Conservation (phyloP, 2,329 filamentous ascomycete genomes). For the Phoma sp. region DNA sequence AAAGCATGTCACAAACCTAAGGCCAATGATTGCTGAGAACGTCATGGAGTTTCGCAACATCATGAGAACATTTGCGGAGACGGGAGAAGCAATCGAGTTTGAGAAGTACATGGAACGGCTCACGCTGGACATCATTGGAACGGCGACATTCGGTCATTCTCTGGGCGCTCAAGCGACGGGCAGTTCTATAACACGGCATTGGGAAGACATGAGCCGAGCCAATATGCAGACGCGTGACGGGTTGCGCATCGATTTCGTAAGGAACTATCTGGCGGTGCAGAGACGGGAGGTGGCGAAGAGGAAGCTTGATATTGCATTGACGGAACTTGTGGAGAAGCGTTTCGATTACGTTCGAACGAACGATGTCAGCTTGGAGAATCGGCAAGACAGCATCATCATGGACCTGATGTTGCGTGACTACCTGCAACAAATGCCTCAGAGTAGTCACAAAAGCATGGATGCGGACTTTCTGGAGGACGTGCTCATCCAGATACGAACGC, state of each 20-base stretch:
- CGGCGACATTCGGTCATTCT: constrained; percentile 33
- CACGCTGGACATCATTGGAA: constrained; percentile 40
- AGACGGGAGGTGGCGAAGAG: constrained; percentile 17
- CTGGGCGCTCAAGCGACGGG: constrained; percentile 35
- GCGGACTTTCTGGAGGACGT: constrained; percentile 46
- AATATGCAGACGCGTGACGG: constrained; percentile 21
- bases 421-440: constrained; percentile 25
- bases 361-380: constrained; percentile 45
- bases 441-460: constrained; percentile 28
- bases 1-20: constrained; percentile 39
- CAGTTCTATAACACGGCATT: constrained; percentile 27
- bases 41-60: constrained; percentile 40
- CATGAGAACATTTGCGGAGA: constrained; percentile 27
- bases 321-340: constrained; percentile 46
- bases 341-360: constrained; percentile 43
- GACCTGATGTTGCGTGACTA: constrained; percentile 43
- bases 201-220: constrained; percentile 26
- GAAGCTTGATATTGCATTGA: constrained; percentile 45
- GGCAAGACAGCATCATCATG: constrained; percentile 47
- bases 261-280: constrained; percentile 18
- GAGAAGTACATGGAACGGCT: constrained; percentile 32
- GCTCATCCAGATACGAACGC: constrained; percentile 49
- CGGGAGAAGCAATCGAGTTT: constrained; percentile 33
- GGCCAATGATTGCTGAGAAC: constrained; percentile 43
- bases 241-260: constrained; percentile 27